Evolutionary conservation across 352 stramenopile genomes (phyloP), one percentile per base, ranked within the genome.

Genomic region (Globisporangium uncinulatum): DNA sequence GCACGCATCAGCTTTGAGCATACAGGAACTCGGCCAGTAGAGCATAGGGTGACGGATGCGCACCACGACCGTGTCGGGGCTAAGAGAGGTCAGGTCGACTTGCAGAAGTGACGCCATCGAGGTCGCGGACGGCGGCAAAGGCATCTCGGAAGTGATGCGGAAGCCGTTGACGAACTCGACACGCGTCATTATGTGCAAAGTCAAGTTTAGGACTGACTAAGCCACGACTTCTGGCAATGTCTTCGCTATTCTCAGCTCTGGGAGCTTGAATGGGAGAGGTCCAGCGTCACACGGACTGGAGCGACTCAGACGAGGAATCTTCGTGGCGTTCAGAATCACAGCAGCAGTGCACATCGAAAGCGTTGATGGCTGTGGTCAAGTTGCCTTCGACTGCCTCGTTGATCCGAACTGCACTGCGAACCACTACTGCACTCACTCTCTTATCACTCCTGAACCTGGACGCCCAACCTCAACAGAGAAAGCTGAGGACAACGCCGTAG

Each of bases 31-130:
- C 5, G 20, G n/a, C 6, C 14, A 19, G 21, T 29, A 19, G 17
- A 6, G 42, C 6, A 1, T 24, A 55, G 24, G 24, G 24, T 29
- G 24, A 29, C 24, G 24, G 24, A 29, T 29, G 24, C 51, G 45
- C 34, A 76, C 56, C 44, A 69, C 46, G 24, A 67, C 48, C 10
- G 61, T 50, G 6, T 74, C 65, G 2, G 65, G 53, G 10, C 48
- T 54, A 8, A 76, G 57, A 1, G 57, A 54, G 20, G 50, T 32
- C 5, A 76, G 51, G 31, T 76, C 69, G 8, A 76, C 51, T 24
- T 70, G 69, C 14, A 64, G 53, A 13, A 76, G 50, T 56, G 62
- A 66, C 19, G 65, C 55, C 69, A 76, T 74, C 0, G 65, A 64
- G 8, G 53, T 20, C 6, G 8, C 42, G 14, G 62, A 51, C 17